Percentiles rank a stretch among this genome's conserved stretches.
These are phyloP conservation scores for Tetrapyrgos nigripes DNA, from an alignment of 1,284 basidiomycete genomes.

Conservation along the genomic window DNA sequence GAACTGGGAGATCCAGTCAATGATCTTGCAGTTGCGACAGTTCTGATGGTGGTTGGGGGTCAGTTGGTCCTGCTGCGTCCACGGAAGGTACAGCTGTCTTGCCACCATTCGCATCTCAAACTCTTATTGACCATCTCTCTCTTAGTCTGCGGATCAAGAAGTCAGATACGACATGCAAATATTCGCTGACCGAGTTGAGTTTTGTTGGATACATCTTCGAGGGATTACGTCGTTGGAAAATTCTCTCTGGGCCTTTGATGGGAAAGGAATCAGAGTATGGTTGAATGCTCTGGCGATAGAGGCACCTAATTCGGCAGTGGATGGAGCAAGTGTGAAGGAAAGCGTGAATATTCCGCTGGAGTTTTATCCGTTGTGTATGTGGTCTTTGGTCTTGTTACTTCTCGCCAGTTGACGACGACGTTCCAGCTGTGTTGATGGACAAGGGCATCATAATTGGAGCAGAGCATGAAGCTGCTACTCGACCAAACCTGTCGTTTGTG, in stretches of 20 bases:
- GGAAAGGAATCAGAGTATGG: slow-evolving; percentile 90
- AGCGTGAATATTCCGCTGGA: slow-evolving; percentile 91
- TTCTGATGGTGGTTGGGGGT: slow-evolving; percentile 96
- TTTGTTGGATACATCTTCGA: slow-evolving; percentile 97
- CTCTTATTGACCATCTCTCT: slow-evolving; percentile 14
- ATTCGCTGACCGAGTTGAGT: slow-evolving; percentile 94
- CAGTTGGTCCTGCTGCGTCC: slow-evolving; percentile 89
- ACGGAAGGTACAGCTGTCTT: slow-evolving; percentile 61
- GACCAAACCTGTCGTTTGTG: slow-evolving; percentile 85
- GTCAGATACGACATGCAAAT: slow-evolving; percentile 99
- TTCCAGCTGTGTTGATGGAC: slow-evolving; percentile 92
- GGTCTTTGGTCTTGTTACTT: slow-evolving; percentile 4
- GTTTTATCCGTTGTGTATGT: slow-evolving; percentile 95
- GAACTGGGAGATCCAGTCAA: slow-evolving; percentile 94
- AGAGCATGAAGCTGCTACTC: slow-evolving; percentile 85
- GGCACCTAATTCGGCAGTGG: slow-evolving; percentile 41
- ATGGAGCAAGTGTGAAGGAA: slow-evolving; percentile 69
- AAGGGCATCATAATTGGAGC: slow-evolving; percentile 98
- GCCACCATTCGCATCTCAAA: neutral
- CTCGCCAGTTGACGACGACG: slow-evolving; percentile 6
- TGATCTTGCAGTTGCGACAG: slow-evolving; percentile 93
- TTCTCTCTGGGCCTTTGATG: slow-evolving; percentile 98
- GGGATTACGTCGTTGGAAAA: slow-evolving; percentile 95
- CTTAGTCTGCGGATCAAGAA: slow-evolving; percentile 82
- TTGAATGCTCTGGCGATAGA: slow-evolving; percentile 94